phyloP scores from a whole-genome alignment of 805 yeast species.

The Ogataea nitratoaversa region DNA sequence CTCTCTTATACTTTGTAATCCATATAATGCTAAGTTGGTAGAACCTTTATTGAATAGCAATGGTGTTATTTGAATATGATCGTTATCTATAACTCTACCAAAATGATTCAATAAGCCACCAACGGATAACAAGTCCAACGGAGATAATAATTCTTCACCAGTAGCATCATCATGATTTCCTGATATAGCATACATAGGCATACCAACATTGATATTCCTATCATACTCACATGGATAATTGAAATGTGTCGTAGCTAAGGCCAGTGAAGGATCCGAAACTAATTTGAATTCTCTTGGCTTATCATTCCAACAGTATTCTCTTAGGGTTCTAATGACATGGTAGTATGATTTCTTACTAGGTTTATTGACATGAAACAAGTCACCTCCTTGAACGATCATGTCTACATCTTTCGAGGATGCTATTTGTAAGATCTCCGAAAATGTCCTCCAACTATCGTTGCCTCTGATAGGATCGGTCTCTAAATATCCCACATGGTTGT shows the following conservation, averaged over 20 bases:
- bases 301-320: conserved; percentile 77
- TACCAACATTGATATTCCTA: conserved; percentile 79
- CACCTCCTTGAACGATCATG: conserved; percentile 89
- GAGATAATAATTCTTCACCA: conserved; percentile 76
- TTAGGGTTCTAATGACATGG: conserved; percentile 69
- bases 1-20: conserved; percentile 84
- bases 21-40: conserved; percentile 82
- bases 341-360: conserved; percentile 85
- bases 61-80: conserved; percentile 70
- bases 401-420: conserved; percentile 76
- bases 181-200: conserved; percentile 87
- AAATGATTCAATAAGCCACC: conserved; percentile 85
- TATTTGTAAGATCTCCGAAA: conserved; percentile 72
- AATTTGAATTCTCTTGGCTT: conserved; percentile 82
- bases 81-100: conserved; percentile 76
- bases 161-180: conserved; percentile 98
- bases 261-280: conserved; percentile 69
- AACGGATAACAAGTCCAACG: conserved; percentile 79
- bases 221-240: conserved; percentile 83
- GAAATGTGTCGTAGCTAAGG: conserved; percentile 56
- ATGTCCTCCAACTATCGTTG: conserved; percentile 83
- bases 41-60: conserved; percentile 76
- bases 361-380: conserved; percentile 83
- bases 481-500: conserved; percentile 91
- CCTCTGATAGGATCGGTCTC: conserved; percentile 90